These are phyloP conservation scores for Cucumis cinereus DNA, from an alignment of 306 rosid species.

Conservation along the genomic window DNA sequence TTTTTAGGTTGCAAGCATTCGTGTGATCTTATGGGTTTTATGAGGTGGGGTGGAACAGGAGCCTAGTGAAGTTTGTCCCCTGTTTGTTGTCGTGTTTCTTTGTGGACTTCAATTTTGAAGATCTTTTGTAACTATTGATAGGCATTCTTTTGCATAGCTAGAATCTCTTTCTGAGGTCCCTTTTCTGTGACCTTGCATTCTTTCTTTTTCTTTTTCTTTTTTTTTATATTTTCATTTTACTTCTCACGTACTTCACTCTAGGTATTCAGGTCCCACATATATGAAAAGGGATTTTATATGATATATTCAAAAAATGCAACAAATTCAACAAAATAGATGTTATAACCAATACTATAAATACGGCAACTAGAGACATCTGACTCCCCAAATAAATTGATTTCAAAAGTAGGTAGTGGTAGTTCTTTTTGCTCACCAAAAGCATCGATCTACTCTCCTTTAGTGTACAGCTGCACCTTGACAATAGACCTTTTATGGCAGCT, in stretches of 20 bases:
- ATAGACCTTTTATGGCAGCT: slow-evolving; percentile 57
- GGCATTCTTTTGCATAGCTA: too few species aligned
- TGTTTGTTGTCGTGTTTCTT: too few species aligned
- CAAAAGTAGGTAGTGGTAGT: background rate
- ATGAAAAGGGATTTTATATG: background rate
- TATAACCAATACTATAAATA: background rate
- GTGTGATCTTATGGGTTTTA: too few species aligned
- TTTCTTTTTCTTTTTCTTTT: too few species aligned
- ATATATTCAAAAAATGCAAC: background rate
- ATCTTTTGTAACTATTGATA: too few species aligned
- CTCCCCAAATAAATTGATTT: slow-evolving; percentile 12
- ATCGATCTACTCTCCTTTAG: slow-evolving; percentile 61
- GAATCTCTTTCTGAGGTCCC: too few species aligned
- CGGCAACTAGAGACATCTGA: background rate
- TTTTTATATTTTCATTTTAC: background rate
- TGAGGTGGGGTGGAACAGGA: too few species aligned
- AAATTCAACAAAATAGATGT: background rate
- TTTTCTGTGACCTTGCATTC: too few species aligned
- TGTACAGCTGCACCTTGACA: slow-evolving; percentile 48
- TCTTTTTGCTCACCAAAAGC: slow-evolving; percentile 73
- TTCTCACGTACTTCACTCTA: background rate
- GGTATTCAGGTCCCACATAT: background rate
- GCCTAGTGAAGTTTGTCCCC: too few species aligned
- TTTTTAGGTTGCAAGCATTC: too few species aligned
- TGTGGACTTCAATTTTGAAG: too few species aligned